phyloP scores from a whole-genome alignment of 164 flowering plant species.

The Chimonanthus praecox region DNA sequence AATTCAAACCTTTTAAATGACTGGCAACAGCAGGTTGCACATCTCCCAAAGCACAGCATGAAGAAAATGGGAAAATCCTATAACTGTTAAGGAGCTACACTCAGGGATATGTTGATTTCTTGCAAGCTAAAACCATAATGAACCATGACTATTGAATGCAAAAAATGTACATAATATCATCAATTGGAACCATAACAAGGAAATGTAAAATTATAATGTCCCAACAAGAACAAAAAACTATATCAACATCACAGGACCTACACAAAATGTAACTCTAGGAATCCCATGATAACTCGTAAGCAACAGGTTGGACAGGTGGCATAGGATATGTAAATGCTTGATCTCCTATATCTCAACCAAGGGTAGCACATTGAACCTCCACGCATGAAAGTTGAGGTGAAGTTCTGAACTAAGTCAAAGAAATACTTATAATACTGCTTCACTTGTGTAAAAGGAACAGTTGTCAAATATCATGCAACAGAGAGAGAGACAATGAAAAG shows the following conservation, averaged over 20 bases:
- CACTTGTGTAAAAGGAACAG: neutral
- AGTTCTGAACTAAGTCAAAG: slow-evolving; percentile 47
- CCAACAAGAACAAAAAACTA: neutral
- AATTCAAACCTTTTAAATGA: slow-evolving; percentile 12
- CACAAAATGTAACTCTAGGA: neutral
- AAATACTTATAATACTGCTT: slow-evolving; percentile 1
- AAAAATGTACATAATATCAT: neutral
- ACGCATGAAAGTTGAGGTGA: slow-evolving; percentile 26
- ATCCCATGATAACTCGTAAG: neutral
- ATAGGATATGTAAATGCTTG: slow-evolving; percentile 45
- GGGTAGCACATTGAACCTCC: slow-evolving; percentile 38
- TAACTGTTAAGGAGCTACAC: slow-evolving; percentile 33
- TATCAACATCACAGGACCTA: neutral
- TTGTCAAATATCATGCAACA: neutral
- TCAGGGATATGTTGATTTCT: neutral
- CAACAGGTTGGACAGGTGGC: slow-evolving; percentile 1
- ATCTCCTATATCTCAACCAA: slow-evolving; percentile 28
- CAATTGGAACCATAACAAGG: neutral
- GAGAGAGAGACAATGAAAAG: neutral
- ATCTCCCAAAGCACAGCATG: slow-evolving; percentile 21
- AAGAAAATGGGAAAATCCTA: slow-evolving; percentile 20
- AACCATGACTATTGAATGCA: neutral
- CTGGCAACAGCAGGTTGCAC: slow-evolving; percentile 9
- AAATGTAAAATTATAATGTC: neutral
- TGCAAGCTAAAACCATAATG: neutral